These are phyloP conservation scores for Fragilariopsis cylindrus DNA, from an alignment of 108 stramenopile species.

Conservation along the genomic window DNA sequence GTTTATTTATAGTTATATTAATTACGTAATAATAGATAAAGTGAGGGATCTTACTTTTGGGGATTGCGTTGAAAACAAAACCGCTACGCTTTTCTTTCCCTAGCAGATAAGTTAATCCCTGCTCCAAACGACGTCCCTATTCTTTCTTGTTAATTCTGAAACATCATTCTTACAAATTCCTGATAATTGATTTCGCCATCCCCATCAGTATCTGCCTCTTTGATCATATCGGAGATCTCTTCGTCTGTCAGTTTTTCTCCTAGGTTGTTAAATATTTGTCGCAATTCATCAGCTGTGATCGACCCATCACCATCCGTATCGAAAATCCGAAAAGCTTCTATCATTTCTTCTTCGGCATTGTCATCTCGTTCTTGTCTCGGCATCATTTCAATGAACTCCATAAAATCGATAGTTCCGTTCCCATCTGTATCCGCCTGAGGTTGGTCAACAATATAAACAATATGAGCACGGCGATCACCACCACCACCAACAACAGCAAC, in stretches of 20 bases:
- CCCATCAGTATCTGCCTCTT: conserved; percentile 99
- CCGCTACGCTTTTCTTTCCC: not conserved
- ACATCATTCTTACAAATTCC: conserved; percentile 47
- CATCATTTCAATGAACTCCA: conserved; percentile 99
- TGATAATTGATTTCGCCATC: conserved; percentile 55
- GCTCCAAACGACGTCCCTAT: not conserved
- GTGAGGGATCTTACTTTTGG: no score
- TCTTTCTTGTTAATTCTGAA: conserved; percentile 11
- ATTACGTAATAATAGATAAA: no score
- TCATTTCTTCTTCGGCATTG: conserved; percentile 99
- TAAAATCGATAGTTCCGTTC: conserved; percentile 99
- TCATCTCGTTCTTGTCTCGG: conserved; percentile 99
- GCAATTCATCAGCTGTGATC: conserved; percentile 99
- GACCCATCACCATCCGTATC: conserved; percentile 99
- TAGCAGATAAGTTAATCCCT: not conserved
- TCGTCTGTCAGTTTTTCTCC: conserved; percentile 99
- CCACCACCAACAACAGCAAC: not conserved
- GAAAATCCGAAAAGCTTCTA: conserved; percentile 98
- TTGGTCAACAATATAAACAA: not conserved
- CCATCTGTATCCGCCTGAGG: conserved; percentile 94
- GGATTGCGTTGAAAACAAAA: not conserved
- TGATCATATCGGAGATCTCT: conserved; percentile 99
- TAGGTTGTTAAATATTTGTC: conserved; percentile 99
- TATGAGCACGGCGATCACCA: not conserved
- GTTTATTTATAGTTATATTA: no score